These are phyloP conservation scores for Aspergillus ochraceoroseus DNA, from an alignment of 2,329 filamentous ascomycete species.

Conservation along the genomic window DNA sequence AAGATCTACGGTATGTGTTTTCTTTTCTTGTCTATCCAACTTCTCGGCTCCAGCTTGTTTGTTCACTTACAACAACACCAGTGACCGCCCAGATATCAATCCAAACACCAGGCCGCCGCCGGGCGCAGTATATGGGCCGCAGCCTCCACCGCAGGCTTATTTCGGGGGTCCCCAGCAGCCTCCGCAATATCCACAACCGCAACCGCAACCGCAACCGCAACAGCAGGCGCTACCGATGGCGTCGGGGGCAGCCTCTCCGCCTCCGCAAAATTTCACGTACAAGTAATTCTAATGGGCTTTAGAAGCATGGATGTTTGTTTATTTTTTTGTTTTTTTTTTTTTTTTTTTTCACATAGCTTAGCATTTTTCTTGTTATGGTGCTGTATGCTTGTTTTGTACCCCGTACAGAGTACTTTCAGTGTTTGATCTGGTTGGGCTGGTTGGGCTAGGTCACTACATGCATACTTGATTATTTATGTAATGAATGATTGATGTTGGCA, in stretches of 20 bases:
- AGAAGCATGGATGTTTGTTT: neutral
- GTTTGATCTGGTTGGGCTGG: no score
- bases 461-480: no score
- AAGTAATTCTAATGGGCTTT: slow-evolving; percentile 16
- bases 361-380: neutral
- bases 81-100: slow-evolving; percentile 38
- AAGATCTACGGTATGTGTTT: slow-evolving; percentile 33
- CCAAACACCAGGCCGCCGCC: slow-evolving; percentile 35
- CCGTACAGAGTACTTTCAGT: no score
- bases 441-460: no score
- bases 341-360: neutral
- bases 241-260: slow-evolving; percentile 15
- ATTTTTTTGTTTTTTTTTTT: neutral
- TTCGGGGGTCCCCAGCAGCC: slow-evolving; percentile 8
- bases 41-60: no score
- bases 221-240: slow-evolving; percentile 15
- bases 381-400: no score
- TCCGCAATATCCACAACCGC: slow-evolving; percentile 10
- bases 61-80: slow-evolving; percentile 9
- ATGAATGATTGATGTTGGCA: no score
- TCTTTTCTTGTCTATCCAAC: neutral
- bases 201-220: slow-evolving; percentile 19
- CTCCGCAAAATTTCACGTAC: slow-evolving; percentile 20
- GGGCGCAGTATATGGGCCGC: slow-evolving; percentile 26
- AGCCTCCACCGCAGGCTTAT: slow-evolving; percentile 25